Evolutionary conservation across 805 yeast genomes (phyloP).

Genomic region (Saturnispora besseyi): DNA sequence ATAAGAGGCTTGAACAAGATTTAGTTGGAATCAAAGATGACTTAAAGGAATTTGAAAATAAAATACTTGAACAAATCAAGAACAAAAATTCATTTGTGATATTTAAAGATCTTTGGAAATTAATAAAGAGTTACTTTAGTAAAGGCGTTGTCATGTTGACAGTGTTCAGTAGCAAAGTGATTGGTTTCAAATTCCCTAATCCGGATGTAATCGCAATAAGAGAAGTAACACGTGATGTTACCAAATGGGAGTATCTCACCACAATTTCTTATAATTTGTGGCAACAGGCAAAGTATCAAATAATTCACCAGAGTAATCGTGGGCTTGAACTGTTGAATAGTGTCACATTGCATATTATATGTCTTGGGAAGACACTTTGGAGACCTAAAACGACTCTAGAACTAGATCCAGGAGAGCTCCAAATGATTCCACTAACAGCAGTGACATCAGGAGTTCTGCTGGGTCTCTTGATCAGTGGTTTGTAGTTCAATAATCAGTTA

Average conservation of each 20-base stretch:
- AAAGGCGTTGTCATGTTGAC: neutral
- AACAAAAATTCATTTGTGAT: neutral
- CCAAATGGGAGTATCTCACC: neutral
- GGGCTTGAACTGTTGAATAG: neutral
- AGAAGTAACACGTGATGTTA: neutral
- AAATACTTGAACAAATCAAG: neutral
- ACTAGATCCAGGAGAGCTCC: neutral
- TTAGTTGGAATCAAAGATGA: slow-evolving; percentile 15
- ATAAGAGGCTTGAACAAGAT: slow-evolving; percentile 15
- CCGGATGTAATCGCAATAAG: neutral
- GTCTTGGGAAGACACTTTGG: neutral
- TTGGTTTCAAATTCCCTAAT: neutral
- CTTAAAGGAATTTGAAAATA: slow-evolving; percentile 10
- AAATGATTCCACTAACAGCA: neutral
- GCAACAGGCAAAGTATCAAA: neutral
- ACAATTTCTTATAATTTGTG: neutral
- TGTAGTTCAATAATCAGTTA: neutral
- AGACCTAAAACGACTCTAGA: neutral
- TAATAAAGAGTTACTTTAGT: neutral
- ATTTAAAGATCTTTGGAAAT: neutral
- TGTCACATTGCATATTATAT: neutral
- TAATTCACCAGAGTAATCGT: neutral
- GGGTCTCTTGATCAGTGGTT: neutral
- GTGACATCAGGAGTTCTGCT: neutral
- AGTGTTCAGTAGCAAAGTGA: neutral